phyloP scores from a whole-genome alignment of 1,139 yeast genomes.

The Taphrina communis region DNA sequence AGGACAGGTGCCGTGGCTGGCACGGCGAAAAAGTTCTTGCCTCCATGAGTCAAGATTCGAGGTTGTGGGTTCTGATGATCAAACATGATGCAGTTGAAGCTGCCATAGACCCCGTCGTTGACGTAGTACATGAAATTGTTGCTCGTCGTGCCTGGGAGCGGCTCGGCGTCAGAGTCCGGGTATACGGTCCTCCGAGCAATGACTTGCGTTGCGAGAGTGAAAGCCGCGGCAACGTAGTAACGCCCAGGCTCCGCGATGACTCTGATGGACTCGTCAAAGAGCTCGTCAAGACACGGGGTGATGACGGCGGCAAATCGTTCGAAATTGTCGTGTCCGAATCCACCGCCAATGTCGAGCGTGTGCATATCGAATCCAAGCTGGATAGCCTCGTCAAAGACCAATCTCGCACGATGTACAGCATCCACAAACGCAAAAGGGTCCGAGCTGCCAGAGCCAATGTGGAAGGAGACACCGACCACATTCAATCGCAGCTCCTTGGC shows the following conservation, averaged over 20 bases:
- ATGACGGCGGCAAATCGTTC: conserved; percentile 66
- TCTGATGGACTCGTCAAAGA: conserved; percentile 64
- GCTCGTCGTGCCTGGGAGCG: conserved; percentile 47
- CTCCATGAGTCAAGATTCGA: conserved; percentile 63
- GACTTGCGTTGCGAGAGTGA: conserved; percentile 81
- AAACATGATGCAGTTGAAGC: conserved; percentile 87
- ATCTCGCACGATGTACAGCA: conserved; percentile 75
- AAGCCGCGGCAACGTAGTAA: conserved; percentile 82
- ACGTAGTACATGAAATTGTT: conserved; percentile 65
- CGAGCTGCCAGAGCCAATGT: conserved; percentile 92
- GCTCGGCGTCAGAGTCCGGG: conserved; percentile 35
- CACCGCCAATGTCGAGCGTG: conserved; percentile 90
- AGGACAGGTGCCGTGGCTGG: conserved; percentile 18
- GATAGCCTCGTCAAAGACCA: conserved; percentile 68
- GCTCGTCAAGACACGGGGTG: conserved; percentile 60
- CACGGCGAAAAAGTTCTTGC: conserved; percentile 56
- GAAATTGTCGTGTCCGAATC: conserved; percentile 76
- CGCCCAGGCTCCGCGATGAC: conserved; percentile 96
- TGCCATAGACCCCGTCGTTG: conserved; percentile 95
- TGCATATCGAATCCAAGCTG: conserved; percentile 59
- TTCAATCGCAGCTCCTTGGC: conserved; percentile 68
- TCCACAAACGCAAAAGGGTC: conserved; percentile 70
- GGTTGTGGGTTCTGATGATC: conserved; percentile 88
- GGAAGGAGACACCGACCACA: conserved; percentile 89
- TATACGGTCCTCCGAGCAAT: conserved; percentile 73